phyloP scores from a whole-genome alignment of 345 rosid species.

The Triadica sebifera region DNA sequence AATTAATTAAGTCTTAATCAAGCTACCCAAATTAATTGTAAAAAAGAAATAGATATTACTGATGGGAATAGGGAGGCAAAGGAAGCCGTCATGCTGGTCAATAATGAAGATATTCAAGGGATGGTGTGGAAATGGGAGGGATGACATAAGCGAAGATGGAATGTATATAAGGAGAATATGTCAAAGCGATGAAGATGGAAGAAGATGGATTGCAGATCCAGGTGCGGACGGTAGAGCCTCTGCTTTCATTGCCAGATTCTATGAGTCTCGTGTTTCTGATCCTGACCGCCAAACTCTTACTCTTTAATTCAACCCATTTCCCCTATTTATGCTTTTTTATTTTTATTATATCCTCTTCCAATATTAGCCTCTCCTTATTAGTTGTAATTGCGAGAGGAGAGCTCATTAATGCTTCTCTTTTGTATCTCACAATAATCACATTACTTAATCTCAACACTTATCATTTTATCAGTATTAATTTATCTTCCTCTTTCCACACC shows the following conservation, averaged over 20 bases:
- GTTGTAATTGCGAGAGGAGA: no score
- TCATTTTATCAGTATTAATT: no score
- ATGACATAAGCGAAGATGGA: slow-evolving; percentile 55
- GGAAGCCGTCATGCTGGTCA: slow-evolving; percentile 42
- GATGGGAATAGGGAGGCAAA: slow-evolving; percentile 19
- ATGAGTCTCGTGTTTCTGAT: slow-evolving; percentile 51
- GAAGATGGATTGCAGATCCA: slow-evolving; percentile 75
- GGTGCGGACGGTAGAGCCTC: slow-evolving; percentile 70
- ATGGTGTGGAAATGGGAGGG: slow-evolving; percentile 53
- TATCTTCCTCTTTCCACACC: no score
- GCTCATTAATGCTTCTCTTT: no score
- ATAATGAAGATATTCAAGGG: slow-evolving; percentile 49
- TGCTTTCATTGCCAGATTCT: slow-evolving; percentile 63
- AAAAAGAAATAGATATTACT: no score
- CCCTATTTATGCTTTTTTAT: no score
- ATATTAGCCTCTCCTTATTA: no score
- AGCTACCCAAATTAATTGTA: no score
- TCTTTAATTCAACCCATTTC: slow-evolving; percentile 5
- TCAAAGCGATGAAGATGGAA: slow-evolving; percentile 67
- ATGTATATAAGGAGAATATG: slow-evolving; percentile 40
- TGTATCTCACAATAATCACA: no score
- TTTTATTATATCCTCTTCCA: no score
- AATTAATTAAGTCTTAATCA: no score
- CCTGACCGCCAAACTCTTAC: slow-evolving; percentile 40
- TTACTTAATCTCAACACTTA: no score